These are phyloP conservation scores for Phaeodactylum tricornutum DNA, from an alignment of 108 stramenopile genomes.

Conservation along the genomic window DNA sequence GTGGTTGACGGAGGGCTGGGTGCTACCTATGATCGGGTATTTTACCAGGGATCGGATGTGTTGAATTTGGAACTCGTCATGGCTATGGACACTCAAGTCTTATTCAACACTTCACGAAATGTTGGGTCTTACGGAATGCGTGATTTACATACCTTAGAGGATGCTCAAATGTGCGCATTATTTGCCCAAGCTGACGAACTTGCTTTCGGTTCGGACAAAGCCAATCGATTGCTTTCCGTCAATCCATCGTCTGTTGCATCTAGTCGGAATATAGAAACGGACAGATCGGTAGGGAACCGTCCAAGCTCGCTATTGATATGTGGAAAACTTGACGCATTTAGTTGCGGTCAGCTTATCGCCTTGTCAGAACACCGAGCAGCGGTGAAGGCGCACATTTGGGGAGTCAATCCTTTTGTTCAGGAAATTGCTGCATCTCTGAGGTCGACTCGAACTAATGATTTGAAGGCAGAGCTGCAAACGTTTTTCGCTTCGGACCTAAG, in stretches of 20 bases:
- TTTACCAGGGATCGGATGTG: constrained; percentile 23
- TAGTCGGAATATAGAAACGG: constrained; percentile 1
- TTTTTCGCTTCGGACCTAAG: constrained; percentile 10
- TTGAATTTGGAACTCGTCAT: constrained; percentile 39
- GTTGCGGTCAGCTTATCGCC: constrained; percentile 75
- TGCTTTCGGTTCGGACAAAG: constrained; percentile 34
- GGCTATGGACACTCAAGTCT: constrained; percentile 33
- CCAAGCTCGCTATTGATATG: constrained; percentile 62
- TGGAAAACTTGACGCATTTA: constrained; percentile 63
- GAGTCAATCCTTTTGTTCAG: constrained; percentile 53
- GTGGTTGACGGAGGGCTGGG: constrained; percentile 69
- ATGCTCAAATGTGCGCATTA: constrained; percentile 53
- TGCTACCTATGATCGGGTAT: constrained; percentile 33
- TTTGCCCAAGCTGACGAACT: constrained; percentile 76
- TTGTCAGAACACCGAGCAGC: constrained; percentile 72
- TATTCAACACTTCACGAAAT: constrained; percentile 9
- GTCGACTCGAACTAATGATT: constrained; percentile 17
- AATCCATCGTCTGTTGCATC: neutral
- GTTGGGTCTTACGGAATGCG: constrained; percentile 6
- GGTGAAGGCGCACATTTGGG: constrained; percentile 65
- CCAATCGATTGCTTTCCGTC: neutral
- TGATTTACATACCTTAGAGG: constrained; percentile 28
- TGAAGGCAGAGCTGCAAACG: constrained; percentile 29
- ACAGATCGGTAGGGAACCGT: constrained; percentile 40
- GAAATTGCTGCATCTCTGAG: constrained; percentile 22